Conservation (phyloP, 2,329 filamentous ascomycete genomes). For the Aureobasidium sp. region DNA sequence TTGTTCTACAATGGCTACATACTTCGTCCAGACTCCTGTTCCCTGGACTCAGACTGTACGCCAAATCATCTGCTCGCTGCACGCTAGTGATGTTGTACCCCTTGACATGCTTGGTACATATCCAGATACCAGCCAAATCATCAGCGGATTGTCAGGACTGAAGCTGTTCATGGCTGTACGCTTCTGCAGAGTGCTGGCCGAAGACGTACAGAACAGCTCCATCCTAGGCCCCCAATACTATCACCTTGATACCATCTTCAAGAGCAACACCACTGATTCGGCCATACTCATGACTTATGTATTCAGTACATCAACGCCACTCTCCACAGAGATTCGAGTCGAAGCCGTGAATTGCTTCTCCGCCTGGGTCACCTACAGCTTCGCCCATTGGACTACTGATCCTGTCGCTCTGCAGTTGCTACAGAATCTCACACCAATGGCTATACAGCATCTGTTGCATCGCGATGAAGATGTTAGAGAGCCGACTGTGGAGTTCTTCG, state of each 20-base stretch:
- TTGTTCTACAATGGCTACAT: slow-evolving; percentile 66
- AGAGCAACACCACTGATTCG: slow-evolving; percentile 5
- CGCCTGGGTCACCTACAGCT: slow-evolving; percentile 66
- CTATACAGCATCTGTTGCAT: slow-evolving; percentile 52
- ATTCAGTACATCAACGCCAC: neutral
- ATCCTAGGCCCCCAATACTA: slow-evolving; percentile 1
- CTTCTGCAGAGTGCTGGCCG: slow-evolving; percentile 7
- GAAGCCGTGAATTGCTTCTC: slow-evolving; percentile 28
- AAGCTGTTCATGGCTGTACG: slow-evolving; percentile 2
- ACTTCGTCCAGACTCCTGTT: slow-evolving; percentile 61
- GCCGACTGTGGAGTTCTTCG: slow-evolving; percentile 53
- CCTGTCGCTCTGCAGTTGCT: slow-evolving; percentile 51
- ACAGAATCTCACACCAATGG: slow-evolving; percentile 49
- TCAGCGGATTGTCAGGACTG: neutral
- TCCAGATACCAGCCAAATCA: neutral
- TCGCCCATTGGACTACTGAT: slow-evolving; percentile 51
- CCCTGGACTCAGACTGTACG: slow-evolving; percentile 58
- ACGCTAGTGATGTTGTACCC: neutral
- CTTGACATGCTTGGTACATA: slow-evolving; percentile 14
- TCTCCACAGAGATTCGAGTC: slow-evolving; percentile 12
- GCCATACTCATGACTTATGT: neutral
- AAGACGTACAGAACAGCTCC: slow-evolving; percentile 3
- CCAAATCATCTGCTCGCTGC: slow-evolving; percentile 41
- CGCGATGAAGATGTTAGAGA: slow-evolving; percentile 51
- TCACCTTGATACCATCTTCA: slow-evolving; percentile 2